Conservation (phyloP, 345 rosid genomes). For the Sonneratia caseolaris region DNA sequence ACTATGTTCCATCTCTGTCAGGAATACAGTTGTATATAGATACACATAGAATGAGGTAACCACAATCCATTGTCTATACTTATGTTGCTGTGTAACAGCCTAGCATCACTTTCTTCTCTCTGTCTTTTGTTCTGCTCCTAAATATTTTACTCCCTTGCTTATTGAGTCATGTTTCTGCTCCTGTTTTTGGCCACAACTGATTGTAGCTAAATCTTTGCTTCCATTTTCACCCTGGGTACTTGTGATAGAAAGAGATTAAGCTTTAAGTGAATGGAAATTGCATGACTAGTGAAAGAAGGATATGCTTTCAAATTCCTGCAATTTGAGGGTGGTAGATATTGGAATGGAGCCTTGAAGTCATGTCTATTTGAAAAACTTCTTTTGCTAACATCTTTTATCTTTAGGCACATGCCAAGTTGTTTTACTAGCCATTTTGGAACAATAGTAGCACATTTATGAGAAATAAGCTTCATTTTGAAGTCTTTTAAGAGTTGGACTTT, state of each 20-base stretch:
- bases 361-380: neutral
- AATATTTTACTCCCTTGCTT: neutral
- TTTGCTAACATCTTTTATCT: neutral
- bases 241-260: neutral
- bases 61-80: conserved; percentile 9
- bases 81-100: neutral
- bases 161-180: neutral
- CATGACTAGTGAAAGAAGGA: neutral
- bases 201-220: neutral
- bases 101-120: conserved; percentile 4
- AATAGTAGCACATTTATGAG: neutral
- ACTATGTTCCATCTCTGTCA: conserved; percentile 60
- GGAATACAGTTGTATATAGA: conserved; percentile 52
- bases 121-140: neutral
- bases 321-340: neutral
- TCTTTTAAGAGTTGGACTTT: neutral
- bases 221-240: neutral
- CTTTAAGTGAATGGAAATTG: neutral
- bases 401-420: neutral
- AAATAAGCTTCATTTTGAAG: neutral
- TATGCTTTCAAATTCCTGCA: neutral
- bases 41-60: conserved; percentile 35
- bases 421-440: neutral
- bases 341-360: neutral
- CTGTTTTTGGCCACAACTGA: neutral